Conservation (phyloP, 106 monocot species). For the Acorus calamus region DNA sequence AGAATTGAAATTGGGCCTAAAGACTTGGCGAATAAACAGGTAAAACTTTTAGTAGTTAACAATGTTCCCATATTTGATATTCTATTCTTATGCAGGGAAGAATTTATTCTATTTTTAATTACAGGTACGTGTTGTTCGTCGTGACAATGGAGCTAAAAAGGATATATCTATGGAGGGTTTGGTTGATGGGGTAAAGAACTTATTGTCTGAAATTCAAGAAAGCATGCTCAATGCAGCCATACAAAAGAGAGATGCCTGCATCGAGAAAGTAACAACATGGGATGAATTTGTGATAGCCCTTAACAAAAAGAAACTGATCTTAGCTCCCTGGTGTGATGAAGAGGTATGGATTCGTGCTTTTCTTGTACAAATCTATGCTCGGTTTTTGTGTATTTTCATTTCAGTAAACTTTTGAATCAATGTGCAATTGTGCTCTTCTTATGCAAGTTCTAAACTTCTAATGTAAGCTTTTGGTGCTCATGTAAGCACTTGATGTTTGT, state of each 20-base stretch:
- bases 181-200: slow-evolving; percentile 51
- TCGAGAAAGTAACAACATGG: slow-evolving; percentile 68
- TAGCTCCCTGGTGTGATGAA: slow-evolving; percentile 98
- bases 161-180: slow-evolving; percentile 50
- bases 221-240: slow-evolving; percentile 73
- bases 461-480: too few species aligned
- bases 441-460: too few species aligned
- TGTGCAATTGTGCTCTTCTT: neutral
- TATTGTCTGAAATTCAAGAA: slow-evolving; percentile 52
- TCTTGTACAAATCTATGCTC: neutral
- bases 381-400: neutral
- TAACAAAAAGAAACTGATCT: slow-evolving; percentile 73
- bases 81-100: neutral
- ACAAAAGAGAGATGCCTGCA: slow-evolving; percentile 72
- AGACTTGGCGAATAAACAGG: slow-evolving; percentile 89
- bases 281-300: slow-evolving; percentile 79
- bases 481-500: too few species aligned
- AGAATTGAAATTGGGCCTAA: slow-evolving; percentile 96
- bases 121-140: slow-evolving; percentile 76
- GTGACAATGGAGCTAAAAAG: slow-evolving; percentile 75
- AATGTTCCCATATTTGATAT: neutral
- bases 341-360: slow-evolving; percentile 40
- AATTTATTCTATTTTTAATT: slow-evolving; percentile 3
- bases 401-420: neutral
- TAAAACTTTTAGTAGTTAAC: slow-evolving; percentile 9